Evolutionary conservation across 805 yeast species (phyloP), one percentile per base, ranked within the genome.

Genomic region (Kurtzmaniella cleridarum): DNA sequence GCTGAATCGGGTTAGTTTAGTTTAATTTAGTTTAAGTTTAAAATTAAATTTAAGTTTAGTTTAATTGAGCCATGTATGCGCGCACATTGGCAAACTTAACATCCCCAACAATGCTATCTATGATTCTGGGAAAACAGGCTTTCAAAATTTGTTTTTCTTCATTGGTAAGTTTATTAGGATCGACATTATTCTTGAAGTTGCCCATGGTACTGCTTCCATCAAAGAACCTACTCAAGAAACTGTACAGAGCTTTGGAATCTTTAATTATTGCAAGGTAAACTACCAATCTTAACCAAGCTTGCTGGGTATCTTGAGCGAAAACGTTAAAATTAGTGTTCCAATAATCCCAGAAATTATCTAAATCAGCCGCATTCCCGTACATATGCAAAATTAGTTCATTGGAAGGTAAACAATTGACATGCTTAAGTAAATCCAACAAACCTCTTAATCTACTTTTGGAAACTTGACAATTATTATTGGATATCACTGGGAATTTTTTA

Each of bases 301-400:
- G 30, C 31, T 40, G 35, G 10, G 20, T 31, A 15, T 32, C 35
- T 27, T 38, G 29, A 9, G 35, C 34, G 16, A 31, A 30, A 10
- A 15, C 29, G 29, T 40, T 33, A 16, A 48, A 40, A 29, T 47
- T 45, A 1, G 39, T 36, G 13, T 66, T 55, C 73, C 73, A 68
- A 34, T 60, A 53, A 8, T 41, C 39, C 74, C 74, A 68, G 49
- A 68, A 68, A 33, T 48, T 39, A 3, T 40, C 40, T 71, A 72
- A 68, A 26, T 61, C 51, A 9, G 60, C 59, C 10, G 66, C 57
- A 37, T 64, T 66, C 3, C 73, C 74, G 39, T 60, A 64, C 1
- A 63, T 54, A 35, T 55, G 57, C 30, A 68, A 53, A 5, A 58
- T 45, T n/a, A 62, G 49, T 39, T 68, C 73, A 27, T 53, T 48